Conservation (phyloP, 345 rosid species). For the Populus alba region DNA sequence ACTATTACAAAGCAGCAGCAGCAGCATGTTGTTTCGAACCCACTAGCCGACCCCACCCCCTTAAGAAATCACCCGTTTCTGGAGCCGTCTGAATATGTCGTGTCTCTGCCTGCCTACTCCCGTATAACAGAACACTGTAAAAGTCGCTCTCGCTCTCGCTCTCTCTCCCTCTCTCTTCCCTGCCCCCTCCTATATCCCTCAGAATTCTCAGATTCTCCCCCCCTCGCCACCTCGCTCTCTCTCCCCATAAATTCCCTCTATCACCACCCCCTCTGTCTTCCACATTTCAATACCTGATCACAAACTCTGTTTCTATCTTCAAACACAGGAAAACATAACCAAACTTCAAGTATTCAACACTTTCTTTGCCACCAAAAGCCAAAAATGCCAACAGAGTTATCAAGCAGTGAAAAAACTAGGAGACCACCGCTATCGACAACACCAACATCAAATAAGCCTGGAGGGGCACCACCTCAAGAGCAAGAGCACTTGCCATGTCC, state of each 20-base stretch:
- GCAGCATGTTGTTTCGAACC: neutral
- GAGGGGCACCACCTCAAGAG: conserved; percentile 47
- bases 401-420: conserved; percentile 6
- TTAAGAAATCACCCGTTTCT: conserved; percentile 11
- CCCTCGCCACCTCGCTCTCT: conserved; percentile 17
- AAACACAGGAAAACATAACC: neutral
- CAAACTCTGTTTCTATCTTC: neutral
- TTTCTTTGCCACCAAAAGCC: neutral
- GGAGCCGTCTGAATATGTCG: conserved; percentile 54
- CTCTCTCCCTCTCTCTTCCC: conserved; percentile 13
- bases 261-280: neutral
- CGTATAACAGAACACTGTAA: conserved; percentile 44
- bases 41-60: conserved; percentile 16
- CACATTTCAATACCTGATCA: neutral
- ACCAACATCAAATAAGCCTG: conserved; percentile 33
- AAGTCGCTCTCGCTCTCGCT: conserved; percentile 11
- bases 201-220: conserved; percentile 30
- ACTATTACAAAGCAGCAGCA: neutral
- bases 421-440: conserved; percentile 34
- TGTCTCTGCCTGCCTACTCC: conserved; percentile 4
- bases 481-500: conserved; percentile 94
- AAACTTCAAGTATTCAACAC: neutral
- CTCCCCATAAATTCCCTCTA: conserved; percentile 24
- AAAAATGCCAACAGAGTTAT: conserved; percentile 44
- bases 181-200: conserved; percentile 36